Evolutionary conservation across 495 filamentous ascomycete genomes (phyloP).

Genomic region (Astrothelium subdiscretum): DNA sequence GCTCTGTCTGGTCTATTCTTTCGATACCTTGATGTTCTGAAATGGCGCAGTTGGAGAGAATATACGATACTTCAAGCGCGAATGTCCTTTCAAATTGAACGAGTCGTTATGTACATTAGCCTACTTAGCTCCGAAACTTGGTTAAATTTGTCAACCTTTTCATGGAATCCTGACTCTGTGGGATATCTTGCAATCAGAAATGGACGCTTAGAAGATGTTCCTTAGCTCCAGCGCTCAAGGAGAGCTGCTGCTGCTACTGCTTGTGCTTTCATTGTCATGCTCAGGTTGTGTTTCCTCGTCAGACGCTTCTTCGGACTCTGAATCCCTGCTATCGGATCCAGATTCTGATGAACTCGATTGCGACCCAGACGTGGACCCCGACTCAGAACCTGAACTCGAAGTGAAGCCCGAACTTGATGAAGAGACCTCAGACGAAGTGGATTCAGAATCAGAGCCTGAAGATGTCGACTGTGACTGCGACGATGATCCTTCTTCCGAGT

Average conservation of each 20-base stretch:
- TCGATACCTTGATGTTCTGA: too few relatives aligned
- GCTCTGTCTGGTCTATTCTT: background rate
- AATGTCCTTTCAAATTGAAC: too few relatives aligned
- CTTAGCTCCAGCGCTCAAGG: background rate
- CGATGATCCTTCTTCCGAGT: background rate
- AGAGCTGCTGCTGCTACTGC: slow-evolving; percentile 5
- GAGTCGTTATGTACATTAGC: background rate
- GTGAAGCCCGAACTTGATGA: background rate
- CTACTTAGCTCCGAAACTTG: background rate
- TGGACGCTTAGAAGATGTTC: too few relatives aligned
- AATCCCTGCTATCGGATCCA: background rate
- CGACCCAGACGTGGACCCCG: background rate
- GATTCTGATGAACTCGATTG: background rate
- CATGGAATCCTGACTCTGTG: too few relatives aligned
- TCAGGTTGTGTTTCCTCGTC: background rate
- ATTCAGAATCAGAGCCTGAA: background rate
- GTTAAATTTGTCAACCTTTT: background rate
- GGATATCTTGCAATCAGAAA: too few relatives aligned
- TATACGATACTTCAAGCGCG: too few relatives aligned
- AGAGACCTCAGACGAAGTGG: slow-evolving; percentile 5
- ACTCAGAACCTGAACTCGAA: background rate
- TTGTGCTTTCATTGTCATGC: slow-evolving; percentile 2
- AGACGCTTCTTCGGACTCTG: background rate
- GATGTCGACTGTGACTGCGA: background rate
- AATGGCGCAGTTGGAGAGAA: background rate